These are phyloP conservation scores for Scheffersomyces cryptocercus DNA, from an alignment of 1,139 yeast genomes.

Conservation along the genomic window DNA sequence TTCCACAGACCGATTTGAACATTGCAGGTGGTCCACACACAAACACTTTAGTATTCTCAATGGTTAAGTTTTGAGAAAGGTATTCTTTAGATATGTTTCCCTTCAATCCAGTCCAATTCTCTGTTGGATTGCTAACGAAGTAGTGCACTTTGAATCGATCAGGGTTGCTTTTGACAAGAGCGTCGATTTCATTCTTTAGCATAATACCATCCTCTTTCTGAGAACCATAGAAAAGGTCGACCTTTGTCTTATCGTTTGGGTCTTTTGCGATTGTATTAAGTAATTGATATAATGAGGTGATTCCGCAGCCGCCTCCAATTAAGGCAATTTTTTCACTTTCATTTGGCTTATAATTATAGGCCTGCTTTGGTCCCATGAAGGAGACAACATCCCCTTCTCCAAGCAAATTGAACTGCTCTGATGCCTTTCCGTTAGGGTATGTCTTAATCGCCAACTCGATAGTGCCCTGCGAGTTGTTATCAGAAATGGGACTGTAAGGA, in stretches of 20 bases:
- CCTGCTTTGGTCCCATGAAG: slow-evolving; percentile 2
- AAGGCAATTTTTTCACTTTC: slow-evolving; percentile 2
- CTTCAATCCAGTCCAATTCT: slow-evolving; percentile 1
- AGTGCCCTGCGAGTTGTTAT: neutral
- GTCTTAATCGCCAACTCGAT: slow-evolving; percentile 1
- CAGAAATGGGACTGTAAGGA: slow-evolving; percentile 1
- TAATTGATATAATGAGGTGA: slow-evolving; percentile 2
- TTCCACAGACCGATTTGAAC: neutral
- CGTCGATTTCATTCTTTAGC: slow-evolving; percentile 2
- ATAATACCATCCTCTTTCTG: slow-evolving; percentile 1
- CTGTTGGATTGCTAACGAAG: slow-evolving; percentile 2
- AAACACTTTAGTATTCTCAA: slow-evolving; percentile 2
- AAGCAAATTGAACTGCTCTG: slow-evolving; percentile 1
- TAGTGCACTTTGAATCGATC: slow-evolving; percentile 2
- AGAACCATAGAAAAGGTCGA: slow-evolving; percentile 1
- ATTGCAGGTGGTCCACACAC: slow-evolving; percentile 3
- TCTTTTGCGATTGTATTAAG: neutral
- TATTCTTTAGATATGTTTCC: slow-evolving; percentile 3
- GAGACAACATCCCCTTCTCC: slow-evolving; percentile 1
- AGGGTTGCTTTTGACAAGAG: slow-evolving; percentile 2
- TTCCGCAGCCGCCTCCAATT: slow-evolving; percentile 3
- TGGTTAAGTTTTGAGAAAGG: neutral
- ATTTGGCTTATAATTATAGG: slow-evolving; percentile 1
- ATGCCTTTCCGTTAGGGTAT: slow-evolving; percentile 1
- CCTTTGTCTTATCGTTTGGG: slow-evolving; percentile 1